These are phyloP conservation scores for Leucocoprinus leucothites DNA, from an alignment of 768 basidiomycete genomes.

Conservation along the genomic window DNA sequence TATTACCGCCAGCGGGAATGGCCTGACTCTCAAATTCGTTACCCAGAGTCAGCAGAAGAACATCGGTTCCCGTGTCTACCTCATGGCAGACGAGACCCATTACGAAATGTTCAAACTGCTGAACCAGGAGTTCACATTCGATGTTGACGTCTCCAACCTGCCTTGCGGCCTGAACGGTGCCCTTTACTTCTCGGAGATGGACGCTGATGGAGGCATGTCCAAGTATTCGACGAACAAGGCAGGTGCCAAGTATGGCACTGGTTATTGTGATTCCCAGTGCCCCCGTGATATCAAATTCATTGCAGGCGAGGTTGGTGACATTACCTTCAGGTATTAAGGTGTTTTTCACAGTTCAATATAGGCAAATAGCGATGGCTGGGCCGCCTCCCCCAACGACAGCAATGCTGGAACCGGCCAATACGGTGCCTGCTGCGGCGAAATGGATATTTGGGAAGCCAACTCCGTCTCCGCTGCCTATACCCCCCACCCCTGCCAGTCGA, in stretches of 20 bases:
- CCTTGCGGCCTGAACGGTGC: constrained; percentile 15
- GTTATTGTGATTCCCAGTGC: constrained; percentile 14
- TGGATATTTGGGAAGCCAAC: constrained; percentile 49
- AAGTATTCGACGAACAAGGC: constrained; percentile 8
- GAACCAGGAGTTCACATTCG: constrained; percentile 16
- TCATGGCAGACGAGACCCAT: constrained; percentile 11
- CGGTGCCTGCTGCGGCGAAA: constrained; percentile 42
- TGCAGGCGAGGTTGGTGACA: constrained; percentile 10
- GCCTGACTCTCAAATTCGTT: constrained; percentile 15
- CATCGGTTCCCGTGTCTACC: constrained; percentile 13
- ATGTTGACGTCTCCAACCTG: constrained; percentile 14
- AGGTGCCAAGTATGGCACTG: constrained; percentile 15
- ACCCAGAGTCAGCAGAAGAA: constrained; percentile 10
- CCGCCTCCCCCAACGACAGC: constrained; percentile 9
- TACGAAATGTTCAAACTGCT: constrained; percentile 13
- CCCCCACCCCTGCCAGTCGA: constrained; percentile 33
- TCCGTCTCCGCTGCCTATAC: constrained; percentile 36
- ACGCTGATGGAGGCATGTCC: constrained; percentile 11
- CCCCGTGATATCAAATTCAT: constrained; percentile 15
- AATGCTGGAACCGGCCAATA: constrained; percentile 36
- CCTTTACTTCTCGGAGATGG: constrained; percentile 14
- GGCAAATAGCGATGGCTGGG: constrained; percentile 14
- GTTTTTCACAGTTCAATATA: not conserved
- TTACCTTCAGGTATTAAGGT: not conserved
- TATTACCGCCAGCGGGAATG: constrained; percentile 12